Conservation (phyloP, 331 rosid genomes). For the Phaseolus coccineus region DNA sequence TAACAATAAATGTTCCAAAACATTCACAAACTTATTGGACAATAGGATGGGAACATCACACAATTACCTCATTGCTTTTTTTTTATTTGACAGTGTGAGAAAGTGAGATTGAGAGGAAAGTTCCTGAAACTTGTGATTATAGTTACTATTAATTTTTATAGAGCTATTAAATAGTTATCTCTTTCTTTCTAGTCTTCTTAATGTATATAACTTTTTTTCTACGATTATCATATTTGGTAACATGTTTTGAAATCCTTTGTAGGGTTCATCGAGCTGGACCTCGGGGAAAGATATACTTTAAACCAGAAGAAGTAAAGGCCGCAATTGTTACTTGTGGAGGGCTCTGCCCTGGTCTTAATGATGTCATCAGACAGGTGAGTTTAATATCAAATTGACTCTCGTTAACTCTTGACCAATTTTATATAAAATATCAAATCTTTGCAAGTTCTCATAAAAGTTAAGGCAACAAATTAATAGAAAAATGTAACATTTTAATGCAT, state of each 20-base stretch:
- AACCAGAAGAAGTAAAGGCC: constrained; percentile 94
- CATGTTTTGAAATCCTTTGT: constrained; percentile 39
- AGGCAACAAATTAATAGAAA: not conserved
- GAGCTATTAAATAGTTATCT: constrained; percentile 22
- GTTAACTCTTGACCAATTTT: not conserved
- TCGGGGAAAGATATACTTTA: constrained; percentile 83
- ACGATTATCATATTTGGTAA: constrained; percentile 13
- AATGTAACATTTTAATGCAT: constrained; percentile 19
- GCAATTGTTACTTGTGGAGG: constrained; percentile 99
- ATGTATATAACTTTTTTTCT: constrained; percentile 11
- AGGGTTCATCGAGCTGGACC: constrained; percentile 99
- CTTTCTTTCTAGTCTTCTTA: constrained; percentile 9
- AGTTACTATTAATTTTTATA: not conserved
- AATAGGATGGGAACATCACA: constrained; percentile 9
- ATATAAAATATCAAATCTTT: constrained; percentile 29
- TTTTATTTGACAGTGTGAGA: not conserved
- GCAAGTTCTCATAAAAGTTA: constrained; percentile 5
- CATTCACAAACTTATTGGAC: not conserved
- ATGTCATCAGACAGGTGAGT: constrained; percentile 95
- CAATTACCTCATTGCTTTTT: constrained; percentile 4
- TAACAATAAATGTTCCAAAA: not conserved
- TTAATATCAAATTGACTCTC: constrained; percentile 35
- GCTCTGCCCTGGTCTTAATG: constrained; percentile 99
- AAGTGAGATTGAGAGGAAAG: constrained; percentile 2
- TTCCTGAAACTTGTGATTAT: constrained; percentile 21